Percentiles rank a stretch among this genome's conserved stretches.
phyloP scores from a whole-genome alignment of 75 land plant genomes.

The Selaginella moellendorffii region DNA sequence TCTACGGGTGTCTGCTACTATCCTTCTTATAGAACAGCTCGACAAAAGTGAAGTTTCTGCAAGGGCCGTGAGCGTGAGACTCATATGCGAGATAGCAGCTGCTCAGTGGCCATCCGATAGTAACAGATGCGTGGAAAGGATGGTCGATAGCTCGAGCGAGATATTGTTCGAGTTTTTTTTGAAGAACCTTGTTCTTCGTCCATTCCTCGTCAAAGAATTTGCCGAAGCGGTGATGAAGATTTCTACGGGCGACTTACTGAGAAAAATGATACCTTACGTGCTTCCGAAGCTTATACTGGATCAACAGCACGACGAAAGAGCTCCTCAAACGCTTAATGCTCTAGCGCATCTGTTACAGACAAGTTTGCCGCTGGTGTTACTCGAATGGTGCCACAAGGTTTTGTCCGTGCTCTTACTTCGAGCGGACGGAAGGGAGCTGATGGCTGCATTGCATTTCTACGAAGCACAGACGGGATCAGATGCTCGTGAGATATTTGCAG shows the following conservation, averaged over 20 bases:
- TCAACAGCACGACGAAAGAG: conserved; percentile 43
- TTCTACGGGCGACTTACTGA: conserved; percentile 42
- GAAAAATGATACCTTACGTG: conserved; percentile 67
- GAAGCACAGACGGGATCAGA: conserved; percentile 70
- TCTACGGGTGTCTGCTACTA: conserved; percentile 45
- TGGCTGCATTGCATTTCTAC: conserved; percentile 71
- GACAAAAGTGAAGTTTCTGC: conserved; percentile 44
- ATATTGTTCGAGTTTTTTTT: conserved; percentile 62
- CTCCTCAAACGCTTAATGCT: conserved; percentile 42
- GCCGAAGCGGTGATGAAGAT: conserved; percentile 65
- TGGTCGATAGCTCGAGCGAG: conserved; percentile 40
- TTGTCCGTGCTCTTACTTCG: conserved; percentile 70
- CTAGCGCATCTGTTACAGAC: conserved; percentile 46
- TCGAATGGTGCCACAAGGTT: conserved; percentile 82
- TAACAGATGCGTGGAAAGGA: conserved; percentile 15
- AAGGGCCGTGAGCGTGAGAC: conserved; percentile 37
- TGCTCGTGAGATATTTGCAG: conserved; percentile 72
- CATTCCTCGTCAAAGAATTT: conserved; percentile 59
- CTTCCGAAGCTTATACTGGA: conserved; percentile 84
- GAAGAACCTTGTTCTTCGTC: conserved; percentile 42
- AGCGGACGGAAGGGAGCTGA: conserved; percentile 50
- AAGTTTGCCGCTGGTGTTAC: conserved; percentile 48
- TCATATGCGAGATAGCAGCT: conserved; percentile 38
- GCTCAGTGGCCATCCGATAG: conserved; percentile 35
- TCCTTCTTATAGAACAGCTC: conserved; percentile 73